Evolutionary conservation across 345 rosid genomes (phyloP), one percentile per base, ranked within the genome.

Genomic region (Aquilaria yunnanensis): DNA sequence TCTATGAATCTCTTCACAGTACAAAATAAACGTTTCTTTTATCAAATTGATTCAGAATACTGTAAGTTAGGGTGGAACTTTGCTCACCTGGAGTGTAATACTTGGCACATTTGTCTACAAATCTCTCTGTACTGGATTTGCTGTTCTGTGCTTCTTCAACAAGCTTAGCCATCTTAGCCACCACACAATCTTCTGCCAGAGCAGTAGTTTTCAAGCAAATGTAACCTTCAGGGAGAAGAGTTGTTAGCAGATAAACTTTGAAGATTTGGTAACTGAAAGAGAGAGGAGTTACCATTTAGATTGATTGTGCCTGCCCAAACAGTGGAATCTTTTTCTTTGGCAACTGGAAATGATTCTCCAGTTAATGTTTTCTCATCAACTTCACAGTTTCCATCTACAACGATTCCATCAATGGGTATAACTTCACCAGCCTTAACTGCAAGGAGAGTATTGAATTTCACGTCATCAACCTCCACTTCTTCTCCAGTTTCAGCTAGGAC

Each of bases 221-320:
- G 60, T 90, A 90, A 60, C 98, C 96, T 88, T 53, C 48, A 69
- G 63, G 32, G 47, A 54, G 1, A 47, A 67, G 23, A 29, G 41
- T 29, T 34, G 41, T 59, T 14, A 12, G 51, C 10, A 62, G 6
- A 54, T 12, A 65, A 51, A 2, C 37, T 2, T 65, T 13, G 2
- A 41, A 14, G 12, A 31, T 32, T 37, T n/a, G 3, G 12, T 30
- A 51, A 66, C 13, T 50, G 12, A 32, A 37, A 10, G 43, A 37
- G 10, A 29, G 45, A 61, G 43, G 0, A 5, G 10, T 7, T 65
- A 91, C 98, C 99, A 60, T 90, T 85, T 37, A 88, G 68, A 75
- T 88, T 94, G 45, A 94, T 80, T 60, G 97, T 90, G 73, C 99
- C 99, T 45, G 99, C 96, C 95, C 85, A 94, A 34, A 90, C 96